Evolutionary conservation across 2,329 filamentous ascomycete species (phyloP).

Genomic region (Tolypocladium paradoxum): DNA sequence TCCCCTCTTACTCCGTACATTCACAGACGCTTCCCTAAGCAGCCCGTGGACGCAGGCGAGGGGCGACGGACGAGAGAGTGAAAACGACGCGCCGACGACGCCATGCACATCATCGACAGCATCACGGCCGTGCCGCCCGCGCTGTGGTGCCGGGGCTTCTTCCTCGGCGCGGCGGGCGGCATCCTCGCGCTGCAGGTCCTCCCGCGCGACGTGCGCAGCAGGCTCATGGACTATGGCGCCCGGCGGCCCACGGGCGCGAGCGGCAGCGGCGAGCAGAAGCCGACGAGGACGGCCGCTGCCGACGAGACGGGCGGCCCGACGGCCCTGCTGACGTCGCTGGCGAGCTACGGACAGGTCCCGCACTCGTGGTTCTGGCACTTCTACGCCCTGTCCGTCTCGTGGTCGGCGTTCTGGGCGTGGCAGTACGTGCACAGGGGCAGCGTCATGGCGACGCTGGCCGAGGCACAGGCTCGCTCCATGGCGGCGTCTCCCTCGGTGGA

Average conservation of each 20-base stretch:
- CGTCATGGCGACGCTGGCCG: conserved; percentile 36
- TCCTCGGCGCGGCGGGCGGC: conserved; percentile 28
- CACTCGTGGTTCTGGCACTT: conserved; percentile 88
- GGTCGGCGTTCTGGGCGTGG: conserved; percentile 63
- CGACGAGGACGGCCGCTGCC: not conserved
- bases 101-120: not conserved
- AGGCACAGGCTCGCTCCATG: conserved; percentile 20
- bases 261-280: conserved; percentile 3
- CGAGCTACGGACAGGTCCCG: conserved; percentile 49
- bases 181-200: conserved; percentile 32
- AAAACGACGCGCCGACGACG: not conserved
- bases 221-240: conserved; percentile 41
- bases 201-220: conserved; percentile 30
- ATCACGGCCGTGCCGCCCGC: conserved; percentile 12
- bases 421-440: conserved; percentile 48
- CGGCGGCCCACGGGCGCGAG: conserved; percentile 16
- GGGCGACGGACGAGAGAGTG: not conserved
- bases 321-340: conserved; percentile 11
- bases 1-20: no score
- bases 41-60: not conserved
- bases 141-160: conserved; percentile 34
- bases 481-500: conserved; percentile 32
- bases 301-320: not conserved
- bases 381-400: conserved; percentile 61
- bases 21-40: not conserved